These are phyloP conservation scores for Trebouxia sp. DNA, from an alignment of 139 green algal species.

Conservation along the genomic window DNA sequence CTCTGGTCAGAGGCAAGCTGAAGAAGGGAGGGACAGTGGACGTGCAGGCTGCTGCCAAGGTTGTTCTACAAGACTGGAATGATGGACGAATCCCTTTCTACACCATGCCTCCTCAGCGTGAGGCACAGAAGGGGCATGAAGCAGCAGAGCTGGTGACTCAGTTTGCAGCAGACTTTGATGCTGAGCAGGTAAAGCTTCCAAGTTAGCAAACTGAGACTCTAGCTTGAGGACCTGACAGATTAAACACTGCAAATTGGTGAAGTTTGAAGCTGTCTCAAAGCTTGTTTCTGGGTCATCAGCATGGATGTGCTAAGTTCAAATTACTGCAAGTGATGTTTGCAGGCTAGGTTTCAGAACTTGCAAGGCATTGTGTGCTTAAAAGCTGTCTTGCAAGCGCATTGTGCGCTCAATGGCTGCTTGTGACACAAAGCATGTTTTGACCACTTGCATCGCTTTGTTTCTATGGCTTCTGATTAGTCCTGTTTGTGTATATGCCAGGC, in stretches of 20 bases:
- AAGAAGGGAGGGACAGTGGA: slow-evolving; percentile 50
- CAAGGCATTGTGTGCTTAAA: no score
- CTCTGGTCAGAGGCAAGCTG: slow-evolving; percentile 82
- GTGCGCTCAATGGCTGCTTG: no score
- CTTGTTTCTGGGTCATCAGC: not conserved
- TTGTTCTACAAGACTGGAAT: slow-evolving; percentile 96
- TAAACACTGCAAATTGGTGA: not conserved
- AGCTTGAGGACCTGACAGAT: not conserved
- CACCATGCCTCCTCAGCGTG: slow-evolving; percentile 74
- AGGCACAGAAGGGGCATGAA: slow-evolving; percentile 55
- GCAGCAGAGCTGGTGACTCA: slow-evolving; percentile 64
- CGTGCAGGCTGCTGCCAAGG: slow-evolving; percentile 58
- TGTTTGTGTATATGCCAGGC: no score
- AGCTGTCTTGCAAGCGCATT: no score
- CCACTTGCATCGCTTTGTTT: no score
- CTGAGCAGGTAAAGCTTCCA: slow-evolving; percentile 40
- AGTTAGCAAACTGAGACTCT: not conserved
- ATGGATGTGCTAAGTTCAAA: no score
- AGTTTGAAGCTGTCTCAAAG: not conserved
- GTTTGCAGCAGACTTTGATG: slow-evolving; percentile 78
- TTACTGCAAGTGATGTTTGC: not conserved
- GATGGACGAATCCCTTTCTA: slow-evolving; percentile 90
- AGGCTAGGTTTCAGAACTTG: not conserved
- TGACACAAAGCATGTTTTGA: no score
- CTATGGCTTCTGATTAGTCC: no score